phyloP scores from a whole-genome alignment of 1,284 basidiomycete genomes.

The Melampsora americana region DNA sequence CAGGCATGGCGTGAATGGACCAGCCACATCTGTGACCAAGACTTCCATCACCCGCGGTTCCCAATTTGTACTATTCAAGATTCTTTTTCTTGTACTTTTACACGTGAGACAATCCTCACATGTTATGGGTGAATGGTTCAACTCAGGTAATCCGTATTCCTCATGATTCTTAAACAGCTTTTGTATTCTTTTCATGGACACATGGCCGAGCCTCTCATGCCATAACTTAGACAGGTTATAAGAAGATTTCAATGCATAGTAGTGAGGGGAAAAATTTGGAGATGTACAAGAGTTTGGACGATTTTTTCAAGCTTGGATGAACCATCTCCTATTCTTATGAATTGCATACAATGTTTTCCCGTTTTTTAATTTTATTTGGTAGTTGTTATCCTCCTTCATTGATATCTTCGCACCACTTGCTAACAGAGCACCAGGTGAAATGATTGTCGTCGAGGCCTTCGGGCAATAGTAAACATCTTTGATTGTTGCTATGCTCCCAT shows the following conservation, averaged over 20 bases:
- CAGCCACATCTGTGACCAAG: slow-evolving; percentile 1
- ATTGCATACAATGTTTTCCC: not conserved
- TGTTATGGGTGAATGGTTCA: not conserved
- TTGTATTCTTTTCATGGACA: not conserved
- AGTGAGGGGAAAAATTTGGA: not conserved
- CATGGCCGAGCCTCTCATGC: not conserved
- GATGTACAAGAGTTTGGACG: not conserved
- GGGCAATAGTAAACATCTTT: not conserved
- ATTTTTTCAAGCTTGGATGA: not conserved
- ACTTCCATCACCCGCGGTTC: not conserved
- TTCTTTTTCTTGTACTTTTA: not conserved
- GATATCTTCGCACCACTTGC: not conserved
- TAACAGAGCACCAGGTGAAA: not conserved
- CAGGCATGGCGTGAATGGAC: not conserved
- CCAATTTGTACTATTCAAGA: not conserved
- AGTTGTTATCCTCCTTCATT: not conserved
- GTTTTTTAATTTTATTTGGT: not conserved
- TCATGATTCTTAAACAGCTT: no score
- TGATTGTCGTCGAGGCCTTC: not conserved
- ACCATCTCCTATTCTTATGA: not conserved
- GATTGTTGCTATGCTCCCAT: not conserved
- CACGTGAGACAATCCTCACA: not conserved
- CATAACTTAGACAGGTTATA: not conserved
- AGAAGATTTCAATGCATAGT: not conserved
- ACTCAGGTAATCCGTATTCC: not conserved